Base-by-base conservation (phyloP, 75 land plant species). In the Pinus taeda region DNA sequence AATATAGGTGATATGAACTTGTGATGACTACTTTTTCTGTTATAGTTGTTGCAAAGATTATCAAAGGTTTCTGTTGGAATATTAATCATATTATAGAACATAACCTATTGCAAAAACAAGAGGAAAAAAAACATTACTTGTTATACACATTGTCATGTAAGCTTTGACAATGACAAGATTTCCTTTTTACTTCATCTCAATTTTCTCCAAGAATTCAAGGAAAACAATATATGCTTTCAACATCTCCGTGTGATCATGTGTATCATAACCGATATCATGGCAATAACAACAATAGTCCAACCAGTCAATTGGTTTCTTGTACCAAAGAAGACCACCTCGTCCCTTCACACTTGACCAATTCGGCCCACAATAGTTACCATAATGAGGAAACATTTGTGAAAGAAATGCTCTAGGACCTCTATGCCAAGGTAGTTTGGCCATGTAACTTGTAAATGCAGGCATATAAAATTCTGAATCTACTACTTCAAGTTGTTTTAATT, bases 341-440 rank as follows among this genome's bases (percentile, higher is more conserved):
- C 84, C 88, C 57, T 89, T 89, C 21, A 95, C 98, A 80, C 99
- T 95, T 15, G 99, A 97, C 92, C 95, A 97, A 74, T 97, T 97
- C 0, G 98, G 98, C 12, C 99, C 99, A 80, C 99, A 97, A 71
- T 97, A 97, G 66, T 95, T 93, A 53, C 99, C 98, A 78, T 97
- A 97, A 56, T 90, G 81, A 12, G 99, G 99, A 76, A 97, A 95
- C 4, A 95, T 45, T 80, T 84, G 84, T 3, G 98, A 97, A 24
- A 97, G 90, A 56, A 95, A 88, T 13, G 86, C 98, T 73, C 99
- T 85, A 18, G 83, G 70, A 39, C 94, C 99, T 33, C 77, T 85
- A 78, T 97, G 99, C 99, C 98, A 97, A 0, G 95, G 95, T 8
- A 97, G 84, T 60, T 73, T 91, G 14, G 88, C 87, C 14, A 84